These are phyloP conservation scores for Fraxinus velutina DNA, from an alignment of 305 asterid species.

Conservation along the genomic window DNA sequence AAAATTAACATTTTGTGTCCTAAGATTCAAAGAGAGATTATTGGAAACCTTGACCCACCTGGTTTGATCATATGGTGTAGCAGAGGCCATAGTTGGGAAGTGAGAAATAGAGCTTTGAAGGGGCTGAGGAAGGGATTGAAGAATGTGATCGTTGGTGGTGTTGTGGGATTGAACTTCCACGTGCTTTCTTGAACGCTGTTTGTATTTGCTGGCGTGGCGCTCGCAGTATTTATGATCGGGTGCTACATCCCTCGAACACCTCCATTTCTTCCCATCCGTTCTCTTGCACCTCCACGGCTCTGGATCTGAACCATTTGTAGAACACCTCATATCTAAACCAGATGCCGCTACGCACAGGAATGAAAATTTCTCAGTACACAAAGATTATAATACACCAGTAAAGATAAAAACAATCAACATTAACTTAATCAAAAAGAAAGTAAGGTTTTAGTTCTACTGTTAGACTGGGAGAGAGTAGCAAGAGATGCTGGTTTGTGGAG, in stretches of 20 bases:
- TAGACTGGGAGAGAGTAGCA: conserved; percentile 37
- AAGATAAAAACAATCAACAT: neutral
- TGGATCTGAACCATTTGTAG: conserved; percentile 47
- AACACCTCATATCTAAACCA: conserved; percentile 32
- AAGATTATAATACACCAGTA: neutral
- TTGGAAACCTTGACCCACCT: neutral
- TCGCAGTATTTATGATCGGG: conserved; percentile 71
- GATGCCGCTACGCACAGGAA: neutral
- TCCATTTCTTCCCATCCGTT: conserved; percentile 78
- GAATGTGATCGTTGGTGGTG: neutral
- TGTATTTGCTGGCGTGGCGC: conserved; percentile 66
- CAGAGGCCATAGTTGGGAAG: neutral
- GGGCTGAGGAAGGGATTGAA: neutral
- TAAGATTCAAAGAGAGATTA: neutral
- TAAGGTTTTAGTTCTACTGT: conserved; percentile 27
- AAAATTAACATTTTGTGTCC: no score
- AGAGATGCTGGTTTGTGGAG: conserved; percentile 29
- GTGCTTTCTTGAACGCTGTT: conserved; percentile 82
- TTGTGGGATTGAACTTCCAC: conserved; percentile 47
- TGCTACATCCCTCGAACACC: conserved; percentile 63
- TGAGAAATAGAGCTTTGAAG: neutral
- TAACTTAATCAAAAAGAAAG: neutral
- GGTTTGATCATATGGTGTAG: neutral
- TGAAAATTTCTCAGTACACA: neutral
- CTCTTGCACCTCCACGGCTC: conserved; percentile 82